Conservation (phyloP, 345 rosid genomes). For the Lumnitzera littorea region DNA sequence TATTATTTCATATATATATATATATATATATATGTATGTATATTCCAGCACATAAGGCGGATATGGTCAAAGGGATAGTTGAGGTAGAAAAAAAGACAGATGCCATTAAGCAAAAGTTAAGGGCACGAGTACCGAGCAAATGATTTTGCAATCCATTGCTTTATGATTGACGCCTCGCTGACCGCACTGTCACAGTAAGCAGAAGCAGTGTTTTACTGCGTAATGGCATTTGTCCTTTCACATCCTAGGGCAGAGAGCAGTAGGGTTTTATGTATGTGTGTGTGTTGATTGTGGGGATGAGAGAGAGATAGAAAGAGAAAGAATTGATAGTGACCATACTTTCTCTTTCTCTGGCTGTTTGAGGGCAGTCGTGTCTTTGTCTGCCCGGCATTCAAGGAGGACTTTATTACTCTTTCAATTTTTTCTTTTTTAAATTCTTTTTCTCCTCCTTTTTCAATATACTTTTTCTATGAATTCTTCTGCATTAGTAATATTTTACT, state of each 20-base stretch:
- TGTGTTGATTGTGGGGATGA: background rate
- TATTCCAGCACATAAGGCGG: background rate
- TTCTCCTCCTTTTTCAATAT: background rate
- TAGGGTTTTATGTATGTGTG: background rate
- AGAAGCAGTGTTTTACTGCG: background rate
- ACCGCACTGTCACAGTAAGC: slow-evolving; percentile 31
- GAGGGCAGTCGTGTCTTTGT: slow-evolving; percentile 39
- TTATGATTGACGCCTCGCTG: slow-evolving; percentile 65
- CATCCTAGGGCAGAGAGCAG: slow-evolving; percentile 6
- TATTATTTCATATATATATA: too few species aligned
- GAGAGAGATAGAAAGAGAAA: background rate
- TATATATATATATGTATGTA: too few species aligned
- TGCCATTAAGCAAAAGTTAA: background rate
- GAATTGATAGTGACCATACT: slow-evolving; percentile 37
- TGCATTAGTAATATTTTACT: too few species aligned
- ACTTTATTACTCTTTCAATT: slow-evolving; percentile 3
- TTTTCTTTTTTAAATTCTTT: background rate
- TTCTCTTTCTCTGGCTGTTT: slow-evolving; percentile 8
- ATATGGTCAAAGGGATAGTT: slow-evolving; percentile 33
- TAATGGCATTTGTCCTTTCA: slow-evolving; percentile 30
- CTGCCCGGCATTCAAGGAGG: slow-evolving; percentile 35
- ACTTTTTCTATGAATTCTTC: background rate
- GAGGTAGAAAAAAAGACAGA: slow-evolving; percentile 7
- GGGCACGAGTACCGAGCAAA: slow-evolving; percentile 26
- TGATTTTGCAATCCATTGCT: slow-evolving; percentile 62